Conservation (phyloP, 2,329 filamentous ascomycete genomes). For the Tolypocladium guangdongense region DNA sequence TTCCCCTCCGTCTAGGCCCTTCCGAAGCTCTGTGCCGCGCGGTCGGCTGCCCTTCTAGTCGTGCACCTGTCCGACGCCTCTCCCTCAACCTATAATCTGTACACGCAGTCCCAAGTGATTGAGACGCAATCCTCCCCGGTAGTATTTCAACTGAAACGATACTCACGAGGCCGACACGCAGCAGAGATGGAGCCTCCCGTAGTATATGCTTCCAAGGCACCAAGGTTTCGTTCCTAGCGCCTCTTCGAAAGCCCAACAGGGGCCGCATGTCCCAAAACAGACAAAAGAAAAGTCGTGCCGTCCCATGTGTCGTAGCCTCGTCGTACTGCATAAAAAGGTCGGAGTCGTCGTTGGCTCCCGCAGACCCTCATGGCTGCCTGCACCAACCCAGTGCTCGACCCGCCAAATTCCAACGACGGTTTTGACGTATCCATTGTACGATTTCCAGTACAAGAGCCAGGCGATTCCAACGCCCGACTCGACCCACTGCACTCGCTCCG, state of each 20-base stretch:
- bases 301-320: slow-evolving; percentile 17
- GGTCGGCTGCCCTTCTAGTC: slow-evolving; percentile 7
- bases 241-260: not conserved
- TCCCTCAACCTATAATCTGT: slow-evolving; percentile 15
- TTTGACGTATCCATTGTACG: slow-evolving; percentile 9
- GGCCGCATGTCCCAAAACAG: not conserved
- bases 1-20: not conserved
- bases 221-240: not conserved
- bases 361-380: not conserved
- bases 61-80: slow-evolving; percentile 16
- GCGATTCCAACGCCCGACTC: slow-evolving; percentile 8
- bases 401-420: slow-evolving; percentile 7
- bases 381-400: not conserved
- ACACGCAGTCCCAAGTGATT: slow-evolving; percentile 16
- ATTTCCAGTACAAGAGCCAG: slow-evolving; percentile 13
- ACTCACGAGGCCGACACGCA: not conserved
- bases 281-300: slow-evolving; percentile 9
- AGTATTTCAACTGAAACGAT: slow-evolving; percentile 1
- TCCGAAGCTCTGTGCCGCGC: not conserved
- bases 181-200: not conserved
- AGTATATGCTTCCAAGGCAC: not conserved
- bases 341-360: slow-evolving; percentile 9
- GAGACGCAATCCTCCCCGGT: slow-evolving; percentile 12
- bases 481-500: slow-evolving; percentile 3
- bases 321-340: slow-evolving; percentile 14